Conservation (phyloP, 257 asterid genomes). For the Ballota nigra region DNA sequence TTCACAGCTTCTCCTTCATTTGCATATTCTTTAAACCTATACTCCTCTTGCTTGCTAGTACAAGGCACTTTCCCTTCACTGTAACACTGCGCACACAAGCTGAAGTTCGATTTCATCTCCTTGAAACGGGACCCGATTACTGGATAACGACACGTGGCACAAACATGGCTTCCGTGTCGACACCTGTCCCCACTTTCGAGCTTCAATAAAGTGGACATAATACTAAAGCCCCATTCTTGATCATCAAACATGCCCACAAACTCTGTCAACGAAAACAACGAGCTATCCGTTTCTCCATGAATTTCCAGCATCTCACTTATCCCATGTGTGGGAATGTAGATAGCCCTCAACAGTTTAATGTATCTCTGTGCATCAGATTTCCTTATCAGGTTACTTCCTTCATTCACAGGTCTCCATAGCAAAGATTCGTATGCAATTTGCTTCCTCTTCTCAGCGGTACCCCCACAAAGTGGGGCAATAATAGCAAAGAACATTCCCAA, state of each 20-base stretch:
- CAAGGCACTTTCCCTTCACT: constrained; percentile 90
- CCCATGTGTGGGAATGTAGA: constrained; percentile 81
- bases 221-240: constrained; percentile 90
- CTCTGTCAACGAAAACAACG: constrained; percentile 57
- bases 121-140: constrained; percentile 89
- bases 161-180: constrained; percentile 84
- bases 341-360: constrained; percentile 71
- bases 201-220: constrained; percentile 64
- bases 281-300: constrained; percentile 65
- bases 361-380: constrained; percentile 74
- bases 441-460: constrained; percentile 79
- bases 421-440: constrained; percentile 82
- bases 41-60: constrained; percentile 74
- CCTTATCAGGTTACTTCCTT: constrained; percentile 62
- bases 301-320: constrained; percentile 74
- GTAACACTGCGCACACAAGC: constrained; percentile 84
- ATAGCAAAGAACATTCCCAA: constrained; percentile 88
- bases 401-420: constrained; percentile 86
- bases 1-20: constrained; percentile 84
- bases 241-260: constrained; percentile 81
- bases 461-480: constrained; percentile 81
- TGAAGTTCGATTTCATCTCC: constrained; percentile 72
- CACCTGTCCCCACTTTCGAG: constrained; percentile 87
- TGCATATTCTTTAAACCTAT: constrained; percentile 78
- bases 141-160: constrained; percentile 84